Evolutionary conservation across 2,329 filamentous ascomycete species (phyloP), one percentile per base, ranked within the genome.

Genomic region (Colletotrichum sp.): DNA sequence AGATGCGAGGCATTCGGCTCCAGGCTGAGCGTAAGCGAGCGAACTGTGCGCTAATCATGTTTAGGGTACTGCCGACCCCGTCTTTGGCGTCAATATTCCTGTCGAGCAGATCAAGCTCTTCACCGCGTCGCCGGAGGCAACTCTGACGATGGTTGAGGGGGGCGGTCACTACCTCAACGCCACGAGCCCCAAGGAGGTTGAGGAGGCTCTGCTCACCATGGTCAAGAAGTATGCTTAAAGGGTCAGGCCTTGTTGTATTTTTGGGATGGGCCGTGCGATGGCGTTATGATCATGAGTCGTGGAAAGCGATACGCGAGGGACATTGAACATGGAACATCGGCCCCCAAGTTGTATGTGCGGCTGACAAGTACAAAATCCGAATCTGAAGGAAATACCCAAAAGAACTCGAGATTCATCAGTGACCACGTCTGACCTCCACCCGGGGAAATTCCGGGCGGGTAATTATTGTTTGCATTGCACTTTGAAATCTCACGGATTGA

Each of bases 51-150:
- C 24, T 74, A 52, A 52, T 21, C 48, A 68, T 34, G 10, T 21
- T 8, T 28, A 89, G 88, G 88, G 88, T 18, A 85, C 85, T 4
- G 83, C 84, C 4, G 89, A 90, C 77, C 82, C 82, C 0, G 85
- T 88, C 0, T 90, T 85, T 78, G 82, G 85, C 6, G 80, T 81
- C 3, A 79, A 76, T 4, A 80, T 88, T 21, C 85, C 87, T 1
- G 77, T 80, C 12, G 88, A 90, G 79, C 87, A 91, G 32, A 89
- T 90, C 77, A 85, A 89, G 80, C 80, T 89, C 9, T 90, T 91
- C 77, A 88, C 85, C 1, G 83, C 83, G 1, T 85, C 88, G 5
- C 83, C 83, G 10, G 86, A 88, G 77, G 85, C 85, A 7, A 87
- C 84, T 7, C 76, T 90, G 32, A 83, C 82, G 0, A 80, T 87